A percentile compares a stretch with the other conserved stretches of the same genome.
Evolutionary conservation across 805 yeast genomes (phyloP).

Genomic region (Myxozyma kluyveri): DNA sequence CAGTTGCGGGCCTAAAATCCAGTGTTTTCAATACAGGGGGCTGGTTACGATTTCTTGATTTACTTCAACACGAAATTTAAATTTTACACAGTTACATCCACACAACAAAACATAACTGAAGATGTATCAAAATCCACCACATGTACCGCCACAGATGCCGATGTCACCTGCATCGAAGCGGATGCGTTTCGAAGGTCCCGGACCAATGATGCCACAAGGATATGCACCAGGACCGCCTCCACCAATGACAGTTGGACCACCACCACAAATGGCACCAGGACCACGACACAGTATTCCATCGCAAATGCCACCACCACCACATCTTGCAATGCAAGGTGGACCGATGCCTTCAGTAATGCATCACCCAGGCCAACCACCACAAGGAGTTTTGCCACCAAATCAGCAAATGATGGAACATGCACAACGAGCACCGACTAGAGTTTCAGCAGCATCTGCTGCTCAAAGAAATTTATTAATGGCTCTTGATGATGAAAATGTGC

Average conservation of each 20-base stretch:
- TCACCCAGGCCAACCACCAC: conserved; percentile 3
- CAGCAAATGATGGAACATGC: background rate
- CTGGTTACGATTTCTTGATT: too few relatives aligned
- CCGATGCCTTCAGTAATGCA: conserved; percentile 1
- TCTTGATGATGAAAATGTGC: conserved; percentile 25
- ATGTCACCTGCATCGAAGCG: conserved; percentile 25
- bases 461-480: conserved; percentile 18
- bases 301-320: conserved; percentile 1
- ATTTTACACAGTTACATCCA: too few relatives aligned
- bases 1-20: too few relatives aligned
- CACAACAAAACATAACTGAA: background rate
- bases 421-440: conserved; percentile 4
- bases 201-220: conserved; percentile 1
- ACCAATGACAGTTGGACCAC: background rate
- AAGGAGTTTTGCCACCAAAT: background rate
- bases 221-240: background rate
- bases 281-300: conserved; percentile 6
- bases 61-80: too few relatives aligned
- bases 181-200: conserved; percentile 19
- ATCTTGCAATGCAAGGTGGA: background rate
- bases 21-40: too few relatives aligned
- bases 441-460: conserved; percentile 11
- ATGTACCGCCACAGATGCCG: conserved; percentile 24
- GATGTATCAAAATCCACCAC: conserved; percentile 28
- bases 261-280: conserved; percentile 3